Evolutionary conservation across 2,329 filamentous ascomycete genomes (phyloP).

Genomic region (Akanthomyces muscarius): DNA sequence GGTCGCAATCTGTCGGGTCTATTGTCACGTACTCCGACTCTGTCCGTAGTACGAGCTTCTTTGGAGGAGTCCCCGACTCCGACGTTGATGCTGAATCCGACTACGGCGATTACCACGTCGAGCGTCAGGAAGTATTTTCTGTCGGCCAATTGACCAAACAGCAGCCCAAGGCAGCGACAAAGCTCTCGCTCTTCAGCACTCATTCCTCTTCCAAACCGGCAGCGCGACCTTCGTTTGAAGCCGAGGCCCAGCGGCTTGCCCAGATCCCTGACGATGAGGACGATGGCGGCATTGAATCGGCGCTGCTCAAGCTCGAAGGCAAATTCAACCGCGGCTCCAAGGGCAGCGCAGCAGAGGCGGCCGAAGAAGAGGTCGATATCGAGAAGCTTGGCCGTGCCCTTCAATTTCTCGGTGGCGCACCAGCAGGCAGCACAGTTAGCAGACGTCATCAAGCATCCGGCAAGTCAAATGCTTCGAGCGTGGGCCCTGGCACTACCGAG

Average conservation of each 20-base stretch:
- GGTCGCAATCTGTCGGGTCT: slow-evolving; percentile 56
- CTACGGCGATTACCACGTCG: slow-evolving; percentile 22
- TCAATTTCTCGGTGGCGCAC: slow-evolving; percentile 13
- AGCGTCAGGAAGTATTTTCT: slow-evolving; percentile 48
- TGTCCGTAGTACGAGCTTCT: slow-evolving; percentile 48
- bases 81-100: slow-evolving; percentile 21
- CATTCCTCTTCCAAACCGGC: slow-evolving; percentile 55
- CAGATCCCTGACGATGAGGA: slow-evolving; percentile 78
- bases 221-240: slow-evolving; percentile 77
- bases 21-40: slow-evolving; percentile 59
- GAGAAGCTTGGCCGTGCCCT: slow-evolving; percentile 14
- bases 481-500: not conserved
- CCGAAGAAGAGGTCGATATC: slow-evolving; percentile 21
- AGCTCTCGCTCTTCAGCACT: slow-evolving; percentile 55
- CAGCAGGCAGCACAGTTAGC: not conserved
- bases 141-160: slow-evolving; percentile 55
- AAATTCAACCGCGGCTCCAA: slow-evolving; percentile 60
- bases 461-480: not conserved
- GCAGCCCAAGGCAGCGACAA: slow-evolving; percentile 36
- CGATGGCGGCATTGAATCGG: slow-evolving; percentile 89
- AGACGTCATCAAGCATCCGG: not conserved
- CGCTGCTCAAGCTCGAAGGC: slow-evolving; percentile 86
- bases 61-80: slow-evolving; percentile 37
- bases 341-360: slow-evolving; percentile 20
- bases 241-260: slow-evolving; percentile 79